Conservation (phyloP, 1,284 basidiomycete species). For the Heterobasidion parviporum region DNA sequence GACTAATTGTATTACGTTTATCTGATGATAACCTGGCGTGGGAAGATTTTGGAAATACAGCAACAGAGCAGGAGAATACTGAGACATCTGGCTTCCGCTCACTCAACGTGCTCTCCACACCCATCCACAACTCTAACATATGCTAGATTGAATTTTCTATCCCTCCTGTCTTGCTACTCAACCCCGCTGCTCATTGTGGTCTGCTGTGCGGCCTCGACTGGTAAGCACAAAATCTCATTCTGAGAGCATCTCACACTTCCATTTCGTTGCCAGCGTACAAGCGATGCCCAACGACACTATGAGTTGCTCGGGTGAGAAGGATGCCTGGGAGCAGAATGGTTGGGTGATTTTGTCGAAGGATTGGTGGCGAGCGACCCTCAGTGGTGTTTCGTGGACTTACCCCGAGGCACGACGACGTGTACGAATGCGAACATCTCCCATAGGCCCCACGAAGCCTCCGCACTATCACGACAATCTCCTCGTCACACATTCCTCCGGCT, state of each 20-base stretch:
- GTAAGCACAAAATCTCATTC: not conserved
- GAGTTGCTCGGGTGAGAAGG: not conserved
- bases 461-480: slow-evolving; percentile 9
- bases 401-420: not conserved
- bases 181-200: not conserved
- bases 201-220: not conserved
- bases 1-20: too few relatives aligned
- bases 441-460: slow-evolving; percentile 2
- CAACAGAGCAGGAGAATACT: not conserved
- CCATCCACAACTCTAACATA: not conserved
- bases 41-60: too few relatives aligned
- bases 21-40: too few relatives aligned
- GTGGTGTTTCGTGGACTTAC: not conserved
- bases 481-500: not conserved
- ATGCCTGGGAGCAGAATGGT: not conserved
- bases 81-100: slow-evolving; percentile 4
- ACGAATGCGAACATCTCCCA: not conserved
- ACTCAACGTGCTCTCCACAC: not conserved
- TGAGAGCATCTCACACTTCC: not conserved
- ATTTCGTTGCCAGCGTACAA: not conserved
- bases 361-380: not conserved
- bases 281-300: not conserved
- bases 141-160: not conserved
- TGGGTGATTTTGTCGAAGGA: not conserved
- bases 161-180: not conserved